Evolutionary conservation across 164 flowering plant species (phyloP).

Genomic region (Tetrastigma voinierianum): DNA sequence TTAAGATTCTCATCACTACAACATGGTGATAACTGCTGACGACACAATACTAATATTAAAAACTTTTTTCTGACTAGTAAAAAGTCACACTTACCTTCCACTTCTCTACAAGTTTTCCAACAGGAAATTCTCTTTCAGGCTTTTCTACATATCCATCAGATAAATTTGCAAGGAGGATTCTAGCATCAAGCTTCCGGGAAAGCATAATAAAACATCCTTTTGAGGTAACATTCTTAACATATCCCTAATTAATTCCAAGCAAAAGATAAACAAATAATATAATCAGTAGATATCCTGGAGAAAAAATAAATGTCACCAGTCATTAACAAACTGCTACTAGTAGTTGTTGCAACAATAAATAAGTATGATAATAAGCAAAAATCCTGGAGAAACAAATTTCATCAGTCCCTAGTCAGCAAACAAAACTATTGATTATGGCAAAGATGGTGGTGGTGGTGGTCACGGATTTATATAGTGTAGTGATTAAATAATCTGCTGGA

Average conservation of each 20-base stretch:
- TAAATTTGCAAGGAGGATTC: constrained; percentile 79
- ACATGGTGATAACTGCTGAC: neutral
- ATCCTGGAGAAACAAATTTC: neutral
- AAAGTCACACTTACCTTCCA: constrained; percentile 53
- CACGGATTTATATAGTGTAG: too few species aligned
- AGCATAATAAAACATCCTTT: constrained; percentile 92
- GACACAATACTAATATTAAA: too few species aligned
- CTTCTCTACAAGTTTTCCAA: constrained; percentile 77
- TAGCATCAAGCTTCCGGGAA: constrained; percentile 89
- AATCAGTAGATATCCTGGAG: neutral
- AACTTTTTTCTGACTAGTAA: too few species aligned
- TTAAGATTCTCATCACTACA: constrained; percentile 13
- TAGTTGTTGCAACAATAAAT: neutral
- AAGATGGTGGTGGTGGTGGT: too few species aligned
- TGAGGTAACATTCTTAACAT: constrained; percentile 70
- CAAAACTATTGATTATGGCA: too few species aligned
- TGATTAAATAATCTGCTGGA: too few species aligned
- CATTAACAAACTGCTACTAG: too few species aligned
- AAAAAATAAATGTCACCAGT: neutral
- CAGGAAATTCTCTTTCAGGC: constrained; percentile 74
- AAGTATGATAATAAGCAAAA: neutral
- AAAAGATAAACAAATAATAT: neutral
- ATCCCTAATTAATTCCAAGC: constrained; percentile 51
- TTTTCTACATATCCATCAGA: constrained; percentile 65
- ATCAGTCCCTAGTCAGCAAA: neutral